Percentiles rank a stretch among this genome's conserved stretches.
phyloP scores from a whole-genome alignment of 495 filamentous ascomycete species.

The Xanthoparmelia taractica region DNA sequence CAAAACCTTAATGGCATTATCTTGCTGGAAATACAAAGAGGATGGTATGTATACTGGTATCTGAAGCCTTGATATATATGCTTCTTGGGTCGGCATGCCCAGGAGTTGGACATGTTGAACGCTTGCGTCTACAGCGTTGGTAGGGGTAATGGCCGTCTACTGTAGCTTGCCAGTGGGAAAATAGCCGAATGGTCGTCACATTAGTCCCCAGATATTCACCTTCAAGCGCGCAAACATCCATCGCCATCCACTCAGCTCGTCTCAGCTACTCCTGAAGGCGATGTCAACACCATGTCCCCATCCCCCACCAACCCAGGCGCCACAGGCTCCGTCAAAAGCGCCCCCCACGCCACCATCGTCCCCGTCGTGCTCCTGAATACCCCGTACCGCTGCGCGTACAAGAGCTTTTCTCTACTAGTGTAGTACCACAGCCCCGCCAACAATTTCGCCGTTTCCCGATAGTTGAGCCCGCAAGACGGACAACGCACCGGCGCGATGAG shows the following conservation, averaged over 20 bases:
- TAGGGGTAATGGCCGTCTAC: neutral
- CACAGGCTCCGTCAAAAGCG: neutral
- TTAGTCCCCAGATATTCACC: neutral
- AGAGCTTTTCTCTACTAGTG: neutral
- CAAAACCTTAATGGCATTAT: too few species aligned
- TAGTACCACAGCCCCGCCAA: neutral
- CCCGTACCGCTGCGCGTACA: neutral
- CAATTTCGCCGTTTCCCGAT: neutral
- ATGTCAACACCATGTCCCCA: neutral
- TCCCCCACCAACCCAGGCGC: neutral
- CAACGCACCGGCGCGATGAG: neutral
- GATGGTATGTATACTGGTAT: too few species aligned
- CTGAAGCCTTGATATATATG: too few species aligned
- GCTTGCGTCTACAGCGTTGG: neutral
- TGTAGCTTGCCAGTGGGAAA: neutral
- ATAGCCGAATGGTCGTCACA: neutral
- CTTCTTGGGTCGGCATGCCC: too few species aligned
- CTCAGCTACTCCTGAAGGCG: neutral
- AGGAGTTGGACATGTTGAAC: too few species aligned
- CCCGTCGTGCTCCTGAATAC: neutral
- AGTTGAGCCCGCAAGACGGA: neutral
- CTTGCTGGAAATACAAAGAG: too few species aligned
- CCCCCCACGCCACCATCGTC: neutral
- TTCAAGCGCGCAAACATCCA: neutral
- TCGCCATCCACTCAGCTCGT: neutral